Percentiles rank a stretch among this genome's conserved stretches.
These are phyloP conservation scores for Zymoseptoria tritici DNA, from an alignment of 2,329 filamentous ascomycete species.

Conservation along the genomic window DNA sequence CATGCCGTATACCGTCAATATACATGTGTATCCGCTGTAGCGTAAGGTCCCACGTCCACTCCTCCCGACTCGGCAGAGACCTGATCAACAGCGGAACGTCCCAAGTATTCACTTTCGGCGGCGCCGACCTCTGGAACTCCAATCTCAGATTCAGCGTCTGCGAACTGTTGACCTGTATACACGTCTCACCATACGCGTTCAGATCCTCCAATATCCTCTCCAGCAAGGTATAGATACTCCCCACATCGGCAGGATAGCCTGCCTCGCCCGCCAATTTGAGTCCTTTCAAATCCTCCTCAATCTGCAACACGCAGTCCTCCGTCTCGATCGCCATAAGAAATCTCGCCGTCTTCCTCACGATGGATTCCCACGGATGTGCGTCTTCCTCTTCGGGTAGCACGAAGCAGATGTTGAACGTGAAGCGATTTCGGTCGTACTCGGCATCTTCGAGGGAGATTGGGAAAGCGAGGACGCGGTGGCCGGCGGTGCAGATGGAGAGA, in stretches of 20 bases:
- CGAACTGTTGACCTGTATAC: constrained; percentile 18
- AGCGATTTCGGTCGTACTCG: constrained; percentile 74
- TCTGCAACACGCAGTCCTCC: constrained; percentile 75
- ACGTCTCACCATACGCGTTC: constrained; percentile 92
- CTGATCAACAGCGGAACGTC: constrained; percentile 77
- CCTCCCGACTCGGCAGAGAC: constrained; percentile 43
- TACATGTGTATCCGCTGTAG: constrained; percentile 71
- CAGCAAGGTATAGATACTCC: constrained; percentile 60
- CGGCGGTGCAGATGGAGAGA: constrained; percentile 66
- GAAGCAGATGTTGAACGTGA: constrained; percentile 96
- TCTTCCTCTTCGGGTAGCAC: constrained; percentile 64
- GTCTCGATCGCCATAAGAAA: constrained; percentile 87
- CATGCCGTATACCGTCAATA: constrained; percentile 85
- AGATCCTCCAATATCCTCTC: constrained; percentile 85
- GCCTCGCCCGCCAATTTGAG: constrained; percentile 24
- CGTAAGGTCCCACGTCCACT: constrained; percentile 67
- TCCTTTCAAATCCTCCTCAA: constrained; percentile 39
- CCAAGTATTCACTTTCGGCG: constrained; percentile 73
- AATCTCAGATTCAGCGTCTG: constrained; percentile 27
- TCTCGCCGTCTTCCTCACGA: constrained; percentile 76
- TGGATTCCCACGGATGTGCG: constrained; percentile 61
- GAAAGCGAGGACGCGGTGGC: constrained; percentile 76
- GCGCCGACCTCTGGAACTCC: constrained; percentile 60
- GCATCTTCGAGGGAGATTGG: constrained; percentile 77
- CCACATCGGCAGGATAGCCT: constrained; percentile 23